Evolutionary conservation across 345 rosid species (phyloP), one percentile per base, ranked within the genome.

Genomic region (Arabidopsis arenosa): DNA sequence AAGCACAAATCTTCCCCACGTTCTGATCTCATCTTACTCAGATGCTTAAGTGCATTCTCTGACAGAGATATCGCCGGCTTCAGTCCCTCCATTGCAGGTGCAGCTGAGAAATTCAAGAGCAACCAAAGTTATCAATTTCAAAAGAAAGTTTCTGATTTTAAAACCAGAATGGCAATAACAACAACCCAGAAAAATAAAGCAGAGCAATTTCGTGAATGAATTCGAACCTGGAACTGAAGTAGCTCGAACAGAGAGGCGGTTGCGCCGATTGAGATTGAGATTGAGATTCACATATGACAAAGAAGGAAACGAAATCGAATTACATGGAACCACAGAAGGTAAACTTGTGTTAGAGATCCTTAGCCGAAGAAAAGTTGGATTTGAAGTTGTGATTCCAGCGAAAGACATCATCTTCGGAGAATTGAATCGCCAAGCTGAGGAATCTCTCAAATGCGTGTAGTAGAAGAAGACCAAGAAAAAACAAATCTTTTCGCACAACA

Each of bases 1-100:
- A 94, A 86, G 78, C 93, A 94, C 83, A 90, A 68, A 82, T 94
- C 96, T 35, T 86, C 92, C 3, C 72, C 75, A 7, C 89, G 85
- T 18, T 90, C 95, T 15, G 81, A 75, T 76, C 90, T 90, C 93
- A 94, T 94, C 86, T 68, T 90, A 68, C 80, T 87, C 85, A 92
- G 70, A 75, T 94, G 97, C 79, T 83, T 89, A 83, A 92, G 85
- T 14, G 97, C 98, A 23, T 41, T 57, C 17, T 92, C 98, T 11
- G 96, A 86, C 74, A 94, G 37, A 18, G 86, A 81, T 44, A 94
- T 86, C 21, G 97, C 93, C n/a, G 96, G 93, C 65, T 83, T 84
- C 36, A 89, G 26, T 40, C 85, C 92, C 75, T 86, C 96, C 40
- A 82, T 12, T 9, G 87, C 66, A 36, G 90, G 70, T 8, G 84